These are phyloP conservation scores for Colletotrichum lindemuthianum DNA, from an alignment of 2,329 filamentous ascomycete species.

Conservation along the genomic window DNA sequence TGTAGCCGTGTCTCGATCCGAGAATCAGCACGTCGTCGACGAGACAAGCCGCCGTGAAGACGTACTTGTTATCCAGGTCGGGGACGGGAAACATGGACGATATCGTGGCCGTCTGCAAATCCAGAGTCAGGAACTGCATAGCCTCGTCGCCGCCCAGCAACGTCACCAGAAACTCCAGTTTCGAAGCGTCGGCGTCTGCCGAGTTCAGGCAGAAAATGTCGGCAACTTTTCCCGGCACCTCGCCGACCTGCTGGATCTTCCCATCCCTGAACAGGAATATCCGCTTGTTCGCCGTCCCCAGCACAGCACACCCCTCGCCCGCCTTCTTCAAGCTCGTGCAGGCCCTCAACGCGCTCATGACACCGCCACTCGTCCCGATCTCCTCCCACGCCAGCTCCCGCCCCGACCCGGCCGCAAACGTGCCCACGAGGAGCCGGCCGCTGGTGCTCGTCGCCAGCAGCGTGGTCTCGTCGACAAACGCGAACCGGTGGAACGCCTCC, in stretches of 20 bases:
- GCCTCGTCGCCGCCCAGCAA: slow-evolving; percentile 54
- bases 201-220: slow-evolving; percentile 56
- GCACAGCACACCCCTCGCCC: slow-evolving; percentile 50
- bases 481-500: slow-evolving; percentile 69
- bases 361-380: slow-evolving; percentile 46
- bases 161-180: slow-evolving; percentile 54
- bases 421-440: slow-evolving; percentile 66
- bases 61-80: slow-evolving; percentile 59
- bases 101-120: slow-evolving; percentile 43
- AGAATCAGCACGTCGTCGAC: slow-evolving; percentile 57
- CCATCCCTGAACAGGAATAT: slow-evolving; percentile 55
- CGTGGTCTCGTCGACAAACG: slow-evolving; percentile 64
- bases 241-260: slow-evolving; percentile 47
- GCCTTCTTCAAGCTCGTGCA: slow-evolving; percentile 59
- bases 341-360: slow-evolving; percentile 51
- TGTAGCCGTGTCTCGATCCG: slow-evolving; percentile 63
- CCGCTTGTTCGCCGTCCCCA: slow-evolving; percentile 61
- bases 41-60: slow-evolving; percentile 58
- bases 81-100: slow-evolving; percentile 45
- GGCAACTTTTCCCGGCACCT: slow-evolving; percentile 59
- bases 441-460: slow-evolving; percentile 69
- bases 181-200: background rate
- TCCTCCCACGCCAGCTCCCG: slow-evolving; percentile 61
- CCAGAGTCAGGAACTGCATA: slow-evolving; percentile 55
- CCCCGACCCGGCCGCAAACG: slow-evolving; percentile 42